A percentile compares a stretch with the other conserved stretches of the same genome.
Evolutionary conservation across 2,329 filamentous ascomycete genomes (phyloP).

Genomic region (Trichophyton benhamiae): DNA sequence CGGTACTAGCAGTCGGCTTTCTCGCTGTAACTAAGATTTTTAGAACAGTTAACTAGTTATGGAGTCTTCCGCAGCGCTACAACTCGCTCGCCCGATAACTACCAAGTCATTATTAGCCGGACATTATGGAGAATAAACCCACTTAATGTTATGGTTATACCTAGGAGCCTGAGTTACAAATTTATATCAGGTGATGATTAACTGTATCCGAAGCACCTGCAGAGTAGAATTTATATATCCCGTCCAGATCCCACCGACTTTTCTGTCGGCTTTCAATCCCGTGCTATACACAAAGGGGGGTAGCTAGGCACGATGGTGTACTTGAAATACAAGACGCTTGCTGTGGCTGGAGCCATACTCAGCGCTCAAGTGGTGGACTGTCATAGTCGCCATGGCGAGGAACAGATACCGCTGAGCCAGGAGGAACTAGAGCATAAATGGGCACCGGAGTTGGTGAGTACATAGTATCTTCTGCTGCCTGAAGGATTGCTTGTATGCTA

Average conservation of each 20-base stretch:
- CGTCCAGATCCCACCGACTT: not conserved
- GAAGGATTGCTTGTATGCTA: not conserved
- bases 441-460: not conserved
- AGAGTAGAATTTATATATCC: not conserved
- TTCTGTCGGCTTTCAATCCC: not conserved
- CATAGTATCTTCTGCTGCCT: not conserved
- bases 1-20: not conserved
- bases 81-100: not conserved
- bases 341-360: not conserved
- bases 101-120: not conserved
- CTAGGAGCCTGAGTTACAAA: not conserved
- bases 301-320: not conserved
- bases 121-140: not conserved
- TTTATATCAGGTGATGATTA: not conserved
- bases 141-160: not conserved
- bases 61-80: not conserved
- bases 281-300: not conserved
- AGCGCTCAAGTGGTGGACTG: not conserved
- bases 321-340: not conserved
- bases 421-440: conserved; percentile 1
- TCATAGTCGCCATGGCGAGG: not conserved
- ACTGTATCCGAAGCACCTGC: not conserved
- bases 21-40: not conserved
- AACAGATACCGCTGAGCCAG: not conserved
- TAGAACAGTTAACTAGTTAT: not conserved